A percentile compares a stretch with the other conserved stretches of the same genome.
phyloP scores from a whole-genome alignment of 2,329 filamentous ascomycete species.

The Dothideomycetidae sp. region DNA sequence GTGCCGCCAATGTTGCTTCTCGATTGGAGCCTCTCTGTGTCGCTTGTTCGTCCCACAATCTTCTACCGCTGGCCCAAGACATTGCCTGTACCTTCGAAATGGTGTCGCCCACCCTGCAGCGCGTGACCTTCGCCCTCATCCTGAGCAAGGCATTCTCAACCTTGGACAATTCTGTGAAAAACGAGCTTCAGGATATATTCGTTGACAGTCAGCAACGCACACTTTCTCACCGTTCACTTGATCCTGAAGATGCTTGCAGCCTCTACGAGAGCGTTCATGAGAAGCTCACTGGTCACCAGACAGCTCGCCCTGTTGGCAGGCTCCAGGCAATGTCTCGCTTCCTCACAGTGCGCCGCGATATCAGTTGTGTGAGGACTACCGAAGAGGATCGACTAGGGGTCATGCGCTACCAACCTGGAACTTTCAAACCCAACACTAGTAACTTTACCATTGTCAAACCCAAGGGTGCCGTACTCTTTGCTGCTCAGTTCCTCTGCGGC shows the following conservation, averaged over 20 bases:
- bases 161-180: neutral
- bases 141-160: neutral
- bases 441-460: neutral
- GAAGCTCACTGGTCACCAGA: neutral
- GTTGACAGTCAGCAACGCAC: constrained; percentile 1
- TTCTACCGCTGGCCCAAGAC: constrained; percentile 5
- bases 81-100: constrained; percentile 2
- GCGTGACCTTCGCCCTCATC: constrained; percentile 1
- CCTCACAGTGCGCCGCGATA: neutral
- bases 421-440: neutral
- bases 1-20: neutral
- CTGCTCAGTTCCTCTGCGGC: neutral
- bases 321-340: neutral
- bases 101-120: constrained; percentile 1
- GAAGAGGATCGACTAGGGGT: neutral
- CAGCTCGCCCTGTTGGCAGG: neutral
- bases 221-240: neutral
- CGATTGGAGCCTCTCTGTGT: neutral
- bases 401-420: neutral
- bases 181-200: neutral
- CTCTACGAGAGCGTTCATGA: constrained; percentile 1
- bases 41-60: neutral
- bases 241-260: neutral
- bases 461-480: neutral
- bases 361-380: neutral